Conservation (phyloP, 805 yeast genomes). For the Ogataea pini region DNA sequence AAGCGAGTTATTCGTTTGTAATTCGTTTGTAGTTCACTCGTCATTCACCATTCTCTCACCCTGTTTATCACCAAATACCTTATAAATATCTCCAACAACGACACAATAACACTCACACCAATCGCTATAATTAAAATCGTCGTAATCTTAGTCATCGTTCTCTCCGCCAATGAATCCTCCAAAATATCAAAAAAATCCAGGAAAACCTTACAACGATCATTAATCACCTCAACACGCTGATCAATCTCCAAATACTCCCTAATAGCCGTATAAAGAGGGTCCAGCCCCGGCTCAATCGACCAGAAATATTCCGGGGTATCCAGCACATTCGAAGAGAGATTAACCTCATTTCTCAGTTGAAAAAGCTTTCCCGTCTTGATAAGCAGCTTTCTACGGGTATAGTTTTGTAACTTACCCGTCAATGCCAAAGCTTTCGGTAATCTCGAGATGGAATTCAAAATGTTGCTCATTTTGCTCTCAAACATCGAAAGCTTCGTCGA, state of each 20-base stretch:
- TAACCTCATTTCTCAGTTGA: constrained; percentile 90
- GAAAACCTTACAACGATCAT: constrained; percentile 91
- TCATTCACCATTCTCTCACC: no score
- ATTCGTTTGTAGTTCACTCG: no score
- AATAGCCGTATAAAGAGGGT: constrained; percentile 86
- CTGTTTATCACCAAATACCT: constrained; percentile 49
- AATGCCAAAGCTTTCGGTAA: constrained; percentile 88
- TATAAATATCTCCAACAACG: constrained; percentile 66
- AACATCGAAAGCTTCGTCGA: constrained; percentile 88
- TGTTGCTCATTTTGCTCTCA: constrained; percentile 87
- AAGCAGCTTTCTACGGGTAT: constrained; percentile 79
- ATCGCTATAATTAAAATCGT: constrained; percentile 86
- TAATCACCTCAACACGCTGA: constrained; percentile 88
- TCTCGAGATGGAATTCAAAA: constrained; percentile 80
- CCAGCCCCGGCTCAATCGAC: constrained; percentile 93
- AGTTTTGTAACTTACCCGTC: constrained; percentile 77
- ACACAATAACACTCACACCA: constrained; percentile 73
- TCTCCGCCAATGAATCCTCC: constrained; percentile 91
- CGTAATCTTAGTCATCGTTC: constrained; percentile 87
- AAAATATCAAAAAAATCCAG: constrained; percentile 90
- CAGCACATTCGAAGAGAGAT: constrained; percentile 81
- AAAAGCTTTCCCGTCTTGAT: constrained; percentile 89
- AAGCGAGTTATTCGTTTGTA: neutral
- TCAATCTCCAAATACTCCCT: constrained; percentile 93
- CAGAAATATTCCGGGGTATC: constrained; percentile 97